Conservation (phyloP, 441 rosid genomes). For the Gossypium gossypioides region DNA sequence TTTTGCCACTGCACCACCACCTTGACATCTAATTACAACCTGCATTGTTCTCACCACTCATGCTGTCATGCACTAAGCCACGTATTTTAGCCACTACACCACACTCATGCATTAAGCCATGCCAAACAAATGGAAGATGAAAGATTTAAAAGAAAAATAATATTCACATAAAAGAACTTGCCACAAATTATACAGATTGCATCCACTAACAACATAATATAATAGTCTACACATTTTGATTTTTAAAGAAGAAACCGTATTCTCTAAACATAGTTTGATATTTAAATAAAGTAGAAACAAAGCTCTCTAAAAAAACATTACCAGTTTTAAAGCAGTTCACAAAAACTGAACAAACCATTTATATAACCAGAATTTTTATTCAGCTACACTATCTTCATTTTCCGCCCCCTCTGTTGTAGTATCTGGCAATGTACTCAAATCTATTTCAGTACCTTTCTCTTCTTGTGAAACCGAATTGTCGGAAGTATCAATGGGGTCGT, state of each 20-base stretch:
- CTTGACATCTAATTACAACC: too few relatives aligned
- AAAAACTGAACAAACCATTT: not conserved
- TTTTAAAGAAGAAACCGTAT: conserved; percentile 7
- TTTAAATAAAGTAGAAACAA: not conserved
- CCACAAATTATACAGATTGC: conserved; percentile 7
- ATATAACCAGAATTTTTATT: conserved; percentile 15
- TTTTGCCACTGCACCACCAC: too few relatives aligned
- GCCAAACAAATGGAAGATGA: not conserved
- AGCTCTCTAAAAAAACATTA: conserved; percentile 5
- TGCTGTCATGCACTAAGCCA: too few relatives aligned
- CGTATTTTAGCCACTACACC: too few relatives aligned
- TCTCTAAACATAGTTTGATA: conserved; percentile 7
- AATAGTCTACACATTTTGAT: conserved; percentile 16
- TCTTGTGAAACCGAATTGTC: conserved; percentile 34
- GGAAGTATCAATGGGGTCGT: conserved; percentile 29
- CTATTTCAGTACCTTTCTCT: conserved; percentile 36
- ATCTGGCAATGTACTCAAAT: conserved; percentile 47
- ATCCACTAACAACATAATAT: not conserved
- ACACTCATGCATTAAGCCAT: not conserved
- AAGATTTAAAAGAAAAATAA: not conserved
- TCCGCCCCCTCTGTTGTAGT: conserved; percentile 25
- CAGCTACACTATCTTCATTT: conserved; percentile 36
- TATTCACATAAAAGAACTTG: not conserved
- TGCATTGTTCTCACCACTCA: too few relatives aligned
- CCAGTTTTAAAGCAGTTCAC: conserved; percentile 13